Base-by-base conservation (phyloP, 805 yeast genomes). In the Hanseniaspora mollemarum region DNA sequence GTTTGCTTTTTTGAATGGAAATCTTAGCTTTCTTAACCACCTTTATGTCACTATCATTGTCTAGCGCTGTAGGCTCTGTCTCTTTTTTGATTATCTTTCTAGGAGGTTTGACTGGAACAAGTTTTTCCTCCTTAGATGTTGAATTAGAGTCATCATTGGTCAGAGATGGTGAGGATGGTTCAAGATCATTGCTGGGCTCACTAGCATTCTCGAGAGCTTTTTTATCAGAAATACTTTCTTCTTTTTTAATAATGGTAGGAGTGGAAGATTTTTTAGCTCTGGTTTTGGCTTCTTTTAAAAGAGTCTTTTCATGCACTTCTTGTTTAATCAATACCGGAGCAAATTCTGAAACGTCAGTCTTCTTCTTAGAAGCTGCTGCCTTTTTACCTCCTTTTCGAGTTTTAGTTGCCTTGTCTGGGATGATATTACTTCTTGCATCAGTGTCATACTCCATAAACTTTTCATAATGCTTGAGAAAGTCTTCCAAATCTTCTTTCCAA, bases 401-500 rank as follows among this genome's bases (percentile, higher is more conserved):
- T 54, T 68, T 72, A 32, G 69, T 66, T 19, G 75, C 69, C 42
- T 70, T 73, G 53, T 67, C 69, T 3, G 75, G 67, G n/a, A 71
- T 63, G 51, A 76, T 62, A 32, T 74, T 70, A 32, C 72, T 69
- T 55, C 87, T 75, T 53, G 73, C 74, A 52, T 73, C 75, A 51
- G 72, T 74, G 62, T 88, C 96, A 10, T 72, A 76, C 28, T 69
- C 71, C 60, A 86, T 66, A 63, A 85, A 87, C 52, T 73, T 67
- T 1, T 79, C 73, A 81, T 90, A 92, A 10, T 73, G 74, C 8
- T 57, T 70, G 53, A 76, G 60, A 64, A 92, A 90, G 0, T 67
- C 80, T 52, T 87, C 94, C 57, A 92, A 71, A 63, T 92, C 98
- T 41, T 65, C 72, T 53, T 69, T 74, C 98, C 98, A 92, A 51